Base-by-base conservation (phyloP, 148 eudicot genomes). In the Diospyros kaki region DNA sequence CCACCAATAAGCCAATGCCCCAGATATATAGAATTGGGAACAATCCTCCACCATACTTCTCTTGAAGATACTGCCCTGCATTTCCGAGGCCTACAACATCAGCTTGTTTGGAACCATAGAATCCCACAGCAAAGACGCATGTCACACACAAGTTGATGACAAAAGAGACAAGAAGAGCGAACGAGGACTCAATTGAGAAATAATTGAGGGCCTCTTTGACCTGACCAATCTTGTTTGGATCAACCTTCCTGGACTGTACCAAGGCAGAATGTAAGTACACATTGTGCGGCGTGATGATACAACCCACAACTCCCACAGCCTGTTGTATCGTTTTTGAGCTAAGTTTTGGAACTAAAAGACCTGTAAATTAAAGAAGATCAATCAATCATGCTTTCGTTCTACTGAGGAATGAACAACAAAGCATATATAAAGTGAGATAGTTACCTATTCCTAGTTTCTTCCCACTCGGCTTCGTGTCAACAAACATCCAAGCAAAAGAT, bases 301-400 rank as follows among this genome's bases (percentile, higher is more conserved):
- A 94, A n/a, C 98, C 98, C 9, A 94, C 84, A 4, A 94, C 86
- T 73, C 98, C 98, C 1, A 94, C 98, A 9, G 98, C 98, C 77
- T 92, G 97, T 61, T 89, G 87, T 42, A 94, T 77, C 44, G 93
- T 90, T 65, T 78, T 92, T 58, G 97, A 88, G 78, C 88, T 94
- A 15, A 94, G 88, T 80, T 82, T 90, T 11, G 98, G 98, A 44
- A 94, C 82, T 75, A 87, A 15, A 28, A 83, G 79, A 71, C 98
- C 98, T 93, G 81, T 66, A 65, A 65, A 65, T 52, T 53, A 51
- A 41, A 1, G 28, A 28, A 28, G 28, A 28, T 28, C 28, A 28
- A 28, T 28, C 28, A 28, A 28, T 28, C 28, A 28, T 28, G 28
- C 28, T 28, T 28, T 28, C 28, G 64, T 43, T 53, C 50, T 38